Conservation (phyloP, 768 basidiomycete species). For the Trametopsis cervina region DNA sequence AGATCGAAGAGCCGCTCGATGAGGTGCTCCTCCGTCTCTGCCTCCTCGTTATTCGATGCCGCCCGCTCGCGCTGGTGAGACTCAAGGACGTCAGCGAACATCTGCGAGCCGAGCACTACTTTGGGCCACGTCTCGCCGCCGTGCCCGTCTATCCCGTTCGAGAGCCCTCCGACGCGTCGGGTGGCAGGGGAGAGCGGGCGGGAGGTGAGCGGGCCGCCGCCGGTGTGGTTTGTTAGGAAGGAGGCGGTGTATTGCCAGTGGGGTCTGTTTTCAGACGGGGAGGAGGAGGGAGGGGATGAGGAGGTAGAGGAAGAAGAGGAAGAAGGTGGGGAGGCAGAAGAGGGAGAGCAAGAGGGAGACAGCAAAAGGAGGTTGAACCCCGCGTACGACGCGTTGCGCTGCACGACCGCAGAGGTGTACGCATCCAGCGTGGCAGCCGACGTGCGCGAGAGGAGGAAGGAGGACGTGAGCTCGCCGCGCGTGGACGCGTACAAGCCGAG, state of each 20-base stretch:
- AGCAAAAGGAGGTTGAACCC: conserved; percentile 80
- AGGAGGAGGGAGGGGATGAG: background rate
- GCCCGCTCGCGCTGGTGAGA: background rate
- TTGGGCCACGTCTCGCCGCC: conserved; percentile 69
- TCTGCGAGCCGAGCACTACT: conserved; percentile 48
- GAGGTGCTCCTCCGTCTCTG: conserved; percentile 44
- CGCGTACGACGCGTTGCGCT: conserved; percentile 49
- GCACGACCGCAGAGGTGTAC: conserved; percentile 39
- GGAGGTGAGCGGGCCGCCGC: conserved; percentile 48
- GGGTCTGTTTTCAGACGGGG: background rate
- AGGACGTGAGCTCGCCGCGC: conserved; percentile 61
- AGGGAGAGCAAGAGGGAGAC: conserved; percentile 26
- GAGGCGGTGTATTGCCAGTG: conserved; percentile 37
- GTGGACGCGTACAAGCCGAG: conserved; percentile 42
- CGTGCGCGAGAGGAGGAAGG: conserved; percentile 55
- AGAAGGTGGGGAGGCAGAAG: conserved; percentile 18
- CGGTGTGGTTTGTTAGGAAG: conserved; percentile 67
- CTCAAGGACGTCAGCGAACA: conserved; percentile 38
- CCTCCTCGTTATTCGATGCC: background rate
- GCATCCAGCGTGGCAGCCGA: conserved; percentile 37
- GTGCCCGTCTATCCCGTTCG: conserved; percentile 68
- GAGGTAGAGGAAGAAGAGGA: conserved; percentile 1
- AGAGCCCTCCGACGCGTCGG: conserved; percentile 50
- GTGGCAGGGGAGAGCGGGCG: conserved; percentile 48
- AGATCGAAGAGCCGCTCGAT: conserved; percentile 55